phyloP scores from a whole-genome alignment of 768 basidiomycete species.

The Auricularia sp. region DNA sequence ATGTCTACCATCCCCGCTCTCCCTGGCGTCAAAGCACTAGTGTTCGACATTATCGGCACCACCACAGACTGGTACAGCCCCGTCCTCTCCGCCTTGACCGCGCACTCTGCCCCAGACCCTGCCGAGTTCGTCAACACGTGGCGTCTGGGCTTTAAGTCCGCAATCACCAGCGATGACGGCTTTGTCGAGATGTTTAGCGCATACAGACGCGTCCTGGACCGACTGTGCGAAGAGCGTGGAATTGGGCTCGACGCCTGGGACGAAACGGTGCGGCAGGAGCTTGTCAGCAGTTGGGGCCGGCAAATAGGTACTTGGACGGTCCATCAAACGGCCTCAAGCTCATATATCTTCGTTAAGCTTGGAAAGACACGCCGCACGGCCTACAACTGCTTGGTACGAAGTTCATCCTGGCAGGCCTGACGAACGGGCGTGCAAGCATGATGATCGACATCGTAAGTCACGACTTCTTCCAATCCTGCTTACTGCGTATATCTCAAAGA shows the following conservation, averaged over 20 bases:
- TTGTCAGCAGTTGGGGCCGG: not conserved
- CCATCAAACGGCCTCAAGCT: too few relatives aligned
- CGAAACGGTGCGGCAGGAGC: not conserved
- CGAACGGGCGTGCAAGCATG: not conserved
- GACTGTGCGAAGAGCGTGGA: conserved; percentile 1
- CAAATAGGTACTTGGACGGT: not conserved
- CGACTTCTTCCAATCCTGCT: not conserved
- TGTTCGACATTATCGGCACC: conserved; percentile 5
- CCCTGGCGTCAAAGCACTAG: not conserved
- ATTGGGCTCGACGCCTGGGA: not conserved
- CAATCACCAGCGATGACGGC: not conserved
- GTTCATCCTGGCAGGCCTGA: not conserved
- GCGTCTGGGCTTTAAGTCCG: not conserved
- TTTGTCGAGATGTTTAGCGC: not conserved
- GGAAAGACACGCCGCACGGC: not conserved
- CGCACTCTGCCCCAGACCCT: not conserved
- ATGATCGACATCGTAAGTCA: not conserved
- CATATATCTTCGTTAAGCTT: not conserved
- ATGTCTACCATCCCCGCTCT: too few relatives aligned
- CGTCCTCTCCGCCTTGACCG: conserved; percentile 1
- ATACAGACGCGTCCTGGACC: not conserved
- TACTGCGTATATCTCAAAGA: not conserved
- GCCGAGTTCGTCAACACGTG: not conserved
- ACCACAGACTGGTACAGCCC: conserved; percentile 1
- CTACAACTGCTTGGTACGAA: not conserved